A percentile compares a stretch with the other conserved stretches of the same genome.
These are phyloP conservation scores for Mallotus repandus DNA, from an alignment of 441 rosid genomes.

Conservation along the genomic window DNA sequence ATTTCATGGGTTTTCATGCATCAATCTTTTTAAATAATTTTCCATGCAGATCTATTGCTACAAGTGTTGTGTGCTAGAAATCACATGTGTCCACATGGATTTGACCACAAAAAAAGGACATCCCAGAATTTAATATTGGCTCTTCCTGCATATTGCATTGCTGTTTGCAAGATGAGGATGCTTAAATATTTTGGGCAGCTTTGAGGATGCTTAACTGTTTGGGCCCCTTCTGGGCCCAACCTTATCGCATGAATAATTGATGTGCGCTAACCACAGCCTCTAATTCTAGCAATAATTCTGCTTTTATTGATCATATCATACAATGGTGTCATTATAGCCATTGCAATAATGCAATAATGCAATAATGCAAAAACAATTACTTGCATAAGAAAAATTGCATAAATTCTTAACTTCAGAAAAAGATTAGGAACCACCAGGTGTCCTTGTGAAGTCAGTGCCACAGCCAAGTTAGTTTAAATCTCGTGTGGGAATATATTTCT, in stretches of 20 bases:
- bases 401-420: neutral
- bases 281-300: neutral
- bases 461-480: neutral
- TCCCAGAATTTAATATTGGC: neutral
- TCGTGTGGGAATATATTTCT: too few species aligned
- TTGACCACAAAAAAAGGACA: conserved; percentile 15
- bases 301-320: neutral
- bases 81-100: conserved; percentile 38
- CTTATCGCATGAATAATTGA: neutral
- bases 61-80: neutral
- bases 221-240: conserved; percentile 5
- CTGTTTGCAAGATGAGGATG: neutral
- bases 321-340: neutral
- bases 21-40: too few species aligned
- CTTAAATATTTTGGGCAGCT: neutral
- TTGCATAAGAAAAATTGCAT: neutral
- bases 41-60: too few species aligned
- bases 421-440: neutral
- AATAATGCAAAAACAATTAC: neutral
- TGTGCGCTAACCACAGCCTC: neutral
- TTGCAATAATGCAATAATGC: neutral
- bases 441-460: neutral
- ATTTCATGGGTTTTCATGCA: too few species aligned
- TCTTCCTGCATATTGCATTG: neutral
- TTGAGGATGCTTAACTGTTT: neutral